Evolutionary conservation across 371 early-diverging fungal species (phyloP), one percentile per base, ranked within the genome.

Genomic region (Coemansia sp.): DNA sequence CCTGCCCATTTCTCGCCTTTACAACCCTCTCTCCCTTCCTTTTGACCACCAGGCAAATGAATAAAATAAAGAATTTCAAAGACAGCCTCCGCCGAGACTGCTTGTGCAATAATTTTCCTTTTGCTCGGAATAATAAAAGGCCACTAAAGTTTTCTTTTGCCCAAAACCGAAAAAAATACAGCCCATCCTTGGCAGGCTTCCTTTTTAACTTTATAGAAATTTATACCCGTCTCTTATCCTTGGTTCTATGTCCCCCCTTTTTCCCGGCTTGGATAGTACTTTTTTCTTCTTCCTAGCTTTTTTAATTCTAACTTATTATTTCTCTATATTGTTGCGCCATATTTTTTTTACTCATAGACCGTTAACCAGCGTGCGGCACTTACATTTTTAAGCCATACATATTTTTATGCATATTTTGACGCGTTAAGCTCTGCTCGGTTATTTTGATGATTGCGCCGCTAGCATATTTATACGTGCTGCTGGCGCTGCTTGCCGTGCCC

Each of bases 381-480:
- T 16, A 33, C 53, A 35, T 11, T 52, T 35, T 33, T 31, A 52
- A 34, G 12, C 2, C 7, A 35, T 50, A 31, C 35, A 34, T 52
- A 52, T 16, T 35, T n/a, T 52, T 52, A 52, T 7, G 43, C 43
- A 16, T 43, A 43, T 43, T 43, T 26, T 26, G 26, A 26, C 26
- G 26, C 26, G 26, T n/a, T 11, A 43, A 43, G 16, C 11, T 5
- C 11, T 40, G 16, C 10, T 43, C 16, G 11, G 11, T 43, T n/a
- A 43, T 35, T 12, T 35, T 16, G 26, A 54, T 54, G 54, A n/a
- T 54, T 54, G 36, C 35, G n/a, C 54, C 54, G 16, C 40, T 35
- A 16, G 54, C 54, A 39, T 54, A 39, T 20, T 4, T 54, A 12
- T 54, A 54, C 26, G 16, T 39, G 14, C 20, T 38, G 38, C 39